Evolutionary conservation across 2,329 filamentous ascomycete species (phyloP).

Genomic region (Talaromyces marneffei): DNA sequence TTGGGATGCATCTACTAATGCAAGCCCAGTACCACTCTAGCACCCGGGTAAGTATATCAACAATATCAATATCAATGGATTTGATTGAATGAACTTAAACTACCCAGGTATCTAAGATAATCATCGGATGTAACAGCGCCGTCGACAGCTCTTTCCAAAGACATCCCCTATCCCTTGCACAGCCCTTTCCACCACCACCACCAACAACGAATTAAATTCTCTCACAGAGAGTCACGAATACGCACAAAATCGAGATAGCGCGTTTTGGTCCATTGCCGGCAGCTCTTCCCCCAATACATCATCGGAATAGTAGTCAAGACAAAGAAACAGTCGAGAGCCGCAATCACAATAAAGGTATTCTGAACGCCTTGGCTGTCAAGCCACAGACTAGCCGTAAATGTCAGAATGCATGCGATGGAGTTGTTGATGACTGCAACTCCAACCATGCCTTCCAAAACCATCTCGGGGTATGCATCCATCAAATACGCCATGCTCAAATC

Average conservation of each 20-base stretch:
- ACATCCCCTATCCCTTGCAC: too few species aligned
- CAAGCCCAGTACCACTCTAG: not conserved
- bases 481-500: conserved; percentile 53
- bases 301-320: conserved; percentile 50
- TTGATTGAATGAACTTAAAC: not conserved
- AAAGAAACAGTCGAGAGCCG: conserved; percentile 47
- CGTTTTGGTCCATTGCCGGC: conserved; percentile 44
- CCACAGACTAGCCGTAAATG: conserved; percentile 49
- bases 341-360: conserved; percentile 49
- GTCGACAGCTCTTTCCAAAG: too few species aligned
- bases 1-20: not conserved
- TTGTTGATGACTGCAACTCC: conserved; percentile 55
- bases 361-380: conserved; percentile 42
- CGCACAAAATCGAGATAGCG: conserved; percentile 45
- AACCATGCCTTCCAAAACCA: conserved; percentile 55
- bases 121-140: not conserved
- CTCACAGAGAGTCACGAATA: conserved; percentile 38
- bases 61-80: not conserved
- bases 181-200: too few species aligned
- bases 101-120: not conserved
- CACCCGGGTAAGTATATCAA: not conserved
- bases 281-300: conserved; percentile 50
- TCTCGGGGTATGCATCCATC: conserved; percentile 52
- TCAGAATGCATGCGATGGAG: conserved; percentile 50
- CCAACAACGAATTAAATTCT: too few species aligned